Conservation (phyloP, 768 basidiomycete species). For the Mycena galericulata region DNA sequence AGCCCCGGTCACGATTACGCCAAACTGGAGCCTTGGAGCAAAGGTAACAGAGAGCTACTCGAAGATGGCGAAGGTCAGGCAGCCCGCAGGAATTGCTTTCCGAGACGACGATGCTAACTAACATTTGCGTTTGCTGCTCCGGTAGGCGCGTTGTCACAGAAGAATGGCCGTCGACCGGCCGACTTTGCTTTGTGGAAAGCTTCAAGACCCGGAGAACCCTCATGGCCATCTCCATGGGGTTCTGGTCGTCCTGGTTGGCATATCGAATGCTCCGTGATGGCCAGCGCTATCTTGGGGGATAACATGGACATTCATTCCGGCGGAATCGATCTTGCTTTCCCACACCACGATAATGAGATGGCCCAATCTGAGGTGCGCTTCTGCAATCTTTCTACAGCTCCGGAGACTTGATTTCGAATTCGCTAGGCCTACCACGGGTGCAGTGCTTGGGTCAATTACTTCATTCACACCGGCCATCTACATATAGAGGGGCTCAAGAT, state of each 20-base stretch:
- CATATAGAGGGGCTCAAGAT: constrained; percentile 99
- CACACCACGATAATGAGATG: constrained; percentile 99
- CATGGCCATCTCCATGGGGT: constrained; percentile 98
- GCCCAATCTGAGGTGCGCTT: constrained; percentile 90
- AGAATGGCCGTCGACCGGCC: constrained; percentile 79
- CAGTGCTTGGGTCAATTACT: constrained; percentile 97
- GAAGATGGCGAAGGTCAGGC: constrained; percentile 93
- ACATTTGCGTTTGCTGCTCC: constrained; percentile 30
- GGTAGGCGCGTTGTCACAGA: constrained; percentile 67
- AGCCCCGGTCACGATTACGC: constrained; percentile 87
- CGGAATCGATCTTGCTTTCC: constrained; percentile 97
- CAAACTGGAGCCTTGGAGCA: constrained; percentile 96
- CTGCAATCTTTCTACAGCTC: constrained; percentile 15
- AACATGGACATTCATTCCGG: constrained; percentile 99
- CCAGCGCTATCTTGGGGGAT: constrained; percentile 87
- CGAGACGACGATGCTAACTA: constrained; percentile 28
- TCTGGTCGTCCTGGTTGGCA: constrained; percentile 98
- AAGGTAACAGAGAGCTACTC: constrained; percentile 89
- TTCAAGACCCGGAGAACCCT: constrained; percentile 95
- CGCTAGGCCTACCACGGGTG: constrained; percentile 92
- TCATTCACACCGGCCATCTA: constrained; percentile 97
- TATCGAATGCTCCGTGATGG: constrained; percentile 99
- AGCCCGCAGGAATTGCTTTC: not conserved
- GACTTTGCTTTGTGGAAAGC: constrained; percentile 99
- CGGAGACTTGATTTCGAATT: constrained; percentile 23